Percentiles rank a stretch among this genome's conserved stretches.
These are phyloP conservation scores for Kalmusia sp. DNA, from an alignment of 2,329 filamentous ascomycete species.

Conservation along the genomic window DNA sequence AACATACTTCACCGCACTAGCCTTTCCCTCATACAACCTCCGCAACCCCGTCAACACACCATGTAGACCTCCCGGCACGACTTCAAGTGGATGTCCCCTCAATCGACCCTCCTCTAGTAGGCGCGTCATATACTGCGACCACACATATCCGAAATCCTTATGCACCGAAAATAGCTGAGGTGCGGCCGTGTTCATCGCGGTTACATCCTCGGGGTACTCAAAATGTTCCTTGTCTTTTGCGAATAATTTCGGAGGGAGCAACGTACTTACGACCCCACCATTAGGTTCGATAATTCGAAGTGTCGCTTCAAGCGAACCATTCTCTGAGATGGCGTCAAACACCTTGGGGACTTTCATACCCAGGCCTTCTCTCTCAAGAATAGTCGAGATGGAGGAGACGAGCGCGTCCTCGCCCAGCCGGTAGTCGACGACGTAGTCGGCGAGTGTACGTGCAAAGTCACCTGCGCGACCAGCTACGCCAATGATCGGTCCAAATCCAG, in stretches of 20 bases:
- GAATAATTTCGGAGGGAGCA: conserved; percentile 10
- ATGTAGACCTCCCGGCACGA: conserved; percentile 59
- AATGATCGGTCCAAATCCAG: conserved; percentile 53
- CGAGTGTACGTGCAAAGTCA: conserved; percentile 45
- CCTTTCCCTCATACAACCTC: conserved; percentile 64
- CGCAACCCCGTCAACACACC: conserved; percentile 60
- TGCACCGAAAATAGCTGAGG: conserved; percentile 30
- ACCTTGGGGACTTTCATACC: conserved; percentile 58
- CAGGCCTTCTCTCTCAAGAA: conserved; percentile 51
- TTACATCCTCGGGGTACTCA: conserved; percentile 6
- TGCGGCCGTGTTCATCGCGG: conserved; percentile 5
- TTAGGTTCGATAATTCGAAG: conserved; percentile 6
- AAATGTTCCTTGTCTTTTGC: conserved; percentile 5
- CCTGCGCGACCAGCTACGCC: conserved; percentile 49
- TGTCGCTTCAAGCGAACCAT: conserved; percentile 41
- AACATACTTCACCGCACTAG: conserved; percentile 68
- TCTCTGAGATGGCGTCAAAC: conserved; percentile 65
- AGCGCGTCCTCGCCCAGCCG: conserved; percentile 62
- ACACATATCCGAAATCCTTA: conserved; percentile 53
- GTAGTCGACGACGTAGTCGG: conserved; percentile 59
- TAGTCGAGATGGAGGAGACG: conserved; percentile 44
- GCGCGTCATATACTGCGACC: conserved; percentile 49
- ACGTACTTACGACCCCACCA: background rate
- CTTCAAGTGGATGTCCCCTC: conserved; percentile 55
- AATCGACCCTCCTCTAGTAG: conserved; percentile 57